Evolutionary conservation across 192 early-diverging fungal species (phyloP).

Genomic region (Podila epicladia): DNA sequence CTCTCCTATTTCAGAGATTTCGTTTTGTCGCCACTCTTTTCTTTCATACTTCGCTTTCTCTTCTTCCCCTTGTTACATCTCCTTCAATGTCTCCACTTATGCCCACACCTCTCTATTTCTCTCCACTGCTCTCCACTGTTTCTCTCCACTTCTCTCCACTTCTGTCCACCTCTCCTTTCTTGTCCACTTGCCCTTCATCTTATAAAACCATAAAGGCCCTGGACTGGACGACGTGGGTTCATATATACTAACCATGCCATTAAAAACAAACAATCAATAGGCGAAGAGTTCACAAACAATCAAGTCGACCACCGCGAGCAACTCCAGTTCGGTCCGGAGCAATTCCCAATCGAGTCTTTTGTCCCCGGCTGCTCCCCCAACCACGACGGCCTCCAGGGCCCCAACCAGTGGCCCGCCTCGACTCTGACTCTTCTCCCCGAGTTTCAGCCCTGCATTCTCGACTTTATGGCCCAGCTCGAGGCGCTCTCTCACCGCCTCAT

Average conservation of each 20-base stretch:
- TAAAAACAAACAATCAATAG: constrained; percentile 7
- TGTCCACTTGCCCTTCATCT: too few relatives aligned
- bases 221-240: background rate
- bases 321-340: constrained; percentile 66
- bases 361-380: constrained; percentile 30
- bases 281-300: constrained; percentile 63
- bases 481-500: constrained; percentile 56
- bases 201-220: background rate
- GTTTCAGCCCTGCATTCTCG: constrained; percentile 53
- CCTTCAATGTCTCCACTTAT: too few relatives aligned
- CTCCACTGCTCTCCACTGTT: background rate
- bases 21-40: background rate
- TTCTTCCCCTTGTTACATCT: background rate
- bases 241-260: background rate
- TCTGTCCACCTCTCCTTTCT: too few relatives aligned
- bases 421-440: constrained; percentile 39
- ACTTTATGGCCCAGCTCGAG: constrained; percentile 52
- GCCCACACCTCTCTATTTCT: background rate
- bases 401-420: constrained; percentile 69
- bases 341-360: constrained; percentile 11
- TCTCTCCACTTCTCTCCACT: background rate
- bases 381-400: constrained; percentile 61
- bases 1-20: too few relatives aligned
- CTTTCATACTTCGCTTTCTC: background rate
- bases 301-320: constrained; percentile 62